Base-by-base conservation (phyloP, 2,329 filamentous ascomycete genomes). In the Sporothrix humicola region DNA sequence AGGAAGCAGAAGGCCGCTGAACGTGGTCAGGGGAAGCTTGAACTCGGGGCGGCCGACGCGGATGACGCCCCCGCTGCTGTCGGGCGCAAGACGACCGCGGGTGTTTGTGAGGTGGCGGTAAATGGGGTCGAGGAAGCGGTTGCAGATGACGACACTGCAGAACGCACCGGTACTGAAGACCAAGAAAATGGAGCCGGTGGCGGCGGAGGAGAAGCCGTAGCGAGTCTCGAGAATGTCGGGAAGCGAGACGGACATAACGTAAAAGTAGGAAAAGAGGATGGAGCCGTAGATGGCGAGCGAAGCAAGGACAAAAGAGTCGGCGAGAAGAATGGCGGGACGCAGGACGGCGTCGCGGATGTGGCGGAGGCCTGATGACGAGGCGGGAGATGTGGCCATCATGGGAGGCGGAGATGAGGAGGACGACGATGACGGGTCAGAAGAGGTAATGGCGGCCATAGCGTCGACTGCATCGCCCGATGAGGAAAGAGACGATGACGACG, bases 181-280 rank as follows among this genome's bases (percentile, higher is more conserved):
- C 23, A 91, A 80, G 75, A 90, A 89, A 0, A 86, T 82, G 0
- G 83, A 81, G 1, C 89, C 90, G 0, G 85, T 86, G 46, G 82
- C 79, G 0, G 87, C 83, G 0, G 88, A 85, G 0, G 85, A 84
- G 50, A 88, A 82, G 10, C 81, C 79, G 76, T 89, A 89, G 0
- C 82, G 75, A 0, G 83, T 80, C 75, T 85, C 79, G 59, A 89
- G 81, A 13, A 89, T 85, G 42, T 83, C 80, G 7, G 87, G 84
- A 73, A 89, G 79, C 1, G 87, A 87, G 7, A 87, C 87, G 66
- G 85, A 84, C 76, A 88, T 82, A 72, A 88, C 80, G 78, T 88
- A 90, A 56, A 86, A 85, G 74, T 84, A 86, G 2, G 85, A 82
- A 76, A 87, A 89, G 0, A 82, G 80, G 15, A 88, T 79, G 6